Percentiles rank a stretch among this genome's conserved stretches.
Evolutionary conservation across 768 basidiomycete genomes (phyloP).

Genomic region (Mycena filopes): DNA sequence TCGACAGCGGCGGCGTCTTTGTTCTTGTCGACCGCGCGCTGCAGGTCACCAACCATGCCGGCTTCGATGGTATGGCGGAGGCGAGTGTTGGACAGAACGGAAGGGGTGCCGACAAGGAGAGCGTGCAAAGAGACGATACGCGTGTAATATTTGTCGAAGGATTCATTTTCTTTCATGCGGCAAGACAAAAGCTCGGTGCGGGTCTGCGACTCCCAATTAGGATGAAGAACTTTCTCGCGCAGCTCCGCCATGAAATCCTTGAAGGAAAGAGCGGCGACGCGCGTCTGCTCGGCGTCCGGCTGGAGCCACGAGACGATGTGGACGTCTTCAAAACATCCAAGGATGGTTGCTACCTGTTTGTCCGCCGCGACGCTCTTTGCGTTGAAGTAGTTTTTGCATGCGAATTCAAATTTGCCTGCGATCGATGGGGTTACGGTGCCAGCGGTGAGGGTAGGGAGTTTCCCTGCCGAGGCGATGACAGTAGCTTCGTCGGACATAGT

Average conservation of each 20-base stretch:
- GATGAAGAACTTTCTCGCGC: not conserved
- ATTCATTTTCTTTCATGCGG: not conserved
- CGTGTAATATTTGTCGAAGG: constrained; percentile 1
- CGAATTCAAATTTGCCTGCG: not conserved
- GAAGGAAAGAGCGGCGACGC: not conserved
- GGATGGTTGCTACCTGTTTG: not conserved
- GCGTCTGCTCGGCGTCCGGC: not conserved
- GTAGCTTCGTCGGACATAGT: not conserved
- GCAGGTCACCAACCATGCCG: not conserved
- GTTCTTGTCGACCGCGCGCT: not conserved
- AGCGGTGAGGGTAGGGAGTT: not conserved
- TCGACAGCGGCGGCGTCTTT: not conserved
- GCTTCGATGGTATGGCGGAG: not conserved
- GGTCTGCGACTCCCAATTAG: not conserved
- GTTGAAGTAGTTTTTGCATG: not conserved
- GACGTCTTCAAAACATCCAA: not conserved
- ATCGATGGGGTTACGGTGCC: too few relatives aligned
- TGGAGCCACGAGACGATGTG: not conserved
- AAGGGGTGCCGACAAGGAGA: not conserved
- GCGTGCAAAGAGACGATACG: not conserved
- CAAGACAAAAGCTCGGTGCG: not conserved
- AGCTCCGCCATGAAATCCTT: not conserved
- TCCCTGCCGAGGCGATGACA: not conserved
- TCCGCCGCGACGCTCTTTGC: not conserved
- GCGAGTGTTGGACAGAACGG: not conserved